Percentiles rank a stretch among this genome's conserved stretches.
Evolutionary conservation across 805 yeast species (phyloP).

Genomic region (Candida caryicola): DNA sequence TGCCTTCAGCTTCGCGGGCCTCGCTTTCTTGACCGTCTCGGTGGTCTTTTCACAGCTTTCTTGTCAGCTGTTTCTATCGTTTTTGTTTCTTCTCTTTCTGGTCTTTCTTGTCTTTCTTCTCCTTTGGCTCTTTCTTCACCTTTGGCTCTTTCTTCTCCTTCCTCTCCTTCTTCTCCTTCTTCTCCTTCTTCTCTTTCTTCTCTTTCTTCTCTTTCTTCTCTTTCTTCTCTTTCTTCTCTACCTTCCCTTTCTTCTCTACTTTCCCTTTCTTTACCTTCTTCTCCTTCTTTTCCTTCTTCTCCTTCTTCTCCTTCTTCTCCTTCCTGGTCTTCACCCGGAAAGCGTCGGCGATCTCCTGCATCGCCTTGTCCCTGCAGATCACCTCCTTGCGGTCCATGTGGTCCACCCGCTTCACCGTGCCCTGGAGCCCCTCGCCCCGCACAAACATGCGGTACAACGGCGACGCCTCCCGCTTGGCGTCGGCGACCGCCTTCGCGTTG

Average conservation of each 20-base stretch:
- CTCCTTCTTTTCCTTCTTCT: conserved; percentile 12
- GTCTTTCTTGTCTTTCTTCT: conserved; percentile 19
- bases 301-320: conserved; percentile 18
- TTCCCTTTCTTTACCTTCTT: conserved; percentile 15
- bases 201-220: conserved; percentile 21
- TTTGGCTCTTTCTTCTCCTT: conserved; percentile 20
- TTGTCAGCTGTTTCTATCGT: too few species aligned
- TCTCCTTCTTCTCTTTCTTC: conserved; percentile 20
- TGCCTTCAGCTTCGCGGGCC: too few species aligned
- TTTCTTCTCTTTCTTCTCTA: conserved; percentile 22
- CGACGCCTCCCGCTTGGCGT: conserved; percentile 51
- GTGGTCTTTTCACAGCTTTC: too few species aligned
- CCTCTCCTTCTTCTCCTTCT: conserved; percentile 20
- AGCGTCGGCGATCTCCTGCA: conserved; percentile 11
- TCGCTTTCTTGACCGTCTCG: too few species aligned
- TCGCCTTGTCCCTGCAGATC: conserved; percentile 17
- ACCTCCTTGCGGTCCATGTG: conserved; percentile 14
- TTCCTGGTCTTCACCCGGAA: conserved; percentile 27
- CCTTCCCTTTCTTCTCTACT: conserved; percentile 31
- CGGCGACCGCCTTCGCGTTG: conserved; percentile 43
- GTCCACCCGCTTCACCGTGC: conserved; percentile 56
- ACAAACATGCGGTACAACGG: conserved; percentile 87
- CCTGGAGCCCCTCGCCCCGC: conserved; percentile 78
- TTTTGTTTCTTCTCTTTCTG: conserved; percentile 5
- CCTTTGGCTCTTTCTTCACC: conserved; percentile 17